These are phyloP conservation scores for Orbilia brochopaga DNA, from an alignment of 2,329 filamentous ascomycete genomes.

Conservation along the genomic window DNA sequence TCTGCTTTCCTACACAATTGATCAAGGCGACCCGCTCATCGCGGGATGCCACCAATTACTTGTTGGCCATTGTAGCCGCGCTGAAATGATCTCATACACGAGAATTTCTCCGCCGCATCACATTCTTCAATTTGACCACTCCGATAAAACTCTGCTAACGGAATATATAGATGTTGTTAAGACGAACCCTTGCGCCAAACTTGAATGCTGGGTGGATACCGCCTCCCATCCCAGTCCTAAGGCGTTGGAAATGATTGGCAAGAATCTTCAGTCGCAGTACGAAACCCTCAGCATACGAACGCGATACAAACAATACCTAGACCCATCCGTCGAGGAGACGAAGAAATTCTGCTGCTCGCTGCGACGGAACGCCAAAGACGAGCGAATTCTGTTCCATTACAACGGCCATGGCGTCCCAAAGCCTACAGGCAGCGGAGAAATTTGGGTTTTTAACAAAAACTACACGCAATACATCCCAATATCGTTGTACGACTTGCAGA, in stretches of 20 bases:
- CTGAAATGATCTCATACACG: no score
- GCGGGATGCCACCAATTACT: no score
- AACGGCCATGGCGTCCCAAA: constrained; percentile 97
- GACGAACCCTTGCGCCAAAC: constrained; percentile 87
- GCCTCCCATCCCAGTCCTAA: constrained; percentile 80
- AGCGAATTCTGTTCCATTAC: constrained; percentile 96
- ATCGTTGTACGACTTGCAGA: constrained; percentile 90
- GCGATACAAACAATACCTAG: constrained; percentile 95
- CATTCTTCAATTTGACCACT: no score
- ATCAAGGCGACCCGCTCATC: no score
- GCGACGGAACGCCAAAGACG: constrained; percentile 90
- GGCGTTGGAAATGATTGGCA: constrained; percentile 91
- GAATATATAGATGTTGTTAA: constrained; percentile 66
- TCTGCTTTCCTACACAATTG: no score
- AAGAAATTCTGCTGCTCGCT: constrained; percentile 94
- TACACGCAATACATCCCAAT: constrained; percentile 99
- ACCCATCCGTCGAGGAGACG: constrained; percentile 95
- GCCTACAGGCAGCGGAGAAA: constrained; percentile 91
- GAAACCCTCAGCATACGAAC: constrained; percentile 93
- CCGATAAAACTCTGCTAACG: constrained; percentile 24
- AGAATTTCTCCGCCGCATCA: no score
- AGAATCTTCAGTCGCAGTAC: constrained; percentile 93
- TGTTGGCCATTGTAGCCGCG: no score
- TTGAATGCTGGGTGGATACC: constrained; percentile 97
- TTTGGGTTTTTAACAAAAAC: constrained; percentile 99